Evolutionary conservation across 306 rosid genomes (phyloP), one percentile per base, ranked within the genome.

Genomic region (Gynostemma pentaphyllum): DNA sequence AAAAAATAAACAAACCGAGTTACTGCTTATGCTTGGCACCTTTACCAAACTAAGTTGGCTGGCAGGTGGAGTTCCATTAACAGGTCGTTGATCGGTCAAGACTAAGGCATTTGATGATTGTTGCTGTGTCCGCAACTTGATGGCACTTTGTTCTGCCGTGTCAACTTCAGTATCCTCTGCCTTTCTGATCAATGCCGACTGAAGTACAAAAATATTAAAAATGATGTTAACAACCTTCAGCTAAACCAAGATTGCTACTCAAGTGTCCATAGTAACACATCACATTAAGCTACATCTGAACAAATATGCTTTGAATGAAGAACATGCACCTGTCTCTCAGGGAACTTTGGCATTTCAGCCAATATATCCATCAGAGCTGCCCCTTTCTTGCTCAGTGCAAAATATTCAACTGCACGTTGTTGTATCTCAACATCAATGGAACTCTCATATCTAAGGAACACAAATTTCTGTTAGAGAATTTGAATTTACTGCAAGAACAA

Each of bases 291-390:
- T 60, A 34, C 66, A 60, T 60, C 21, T 72, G 64, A 71, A 57
- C 36, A 11, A 52, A 72, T 44, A 61, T 53, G n/a, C 66, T 13
- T 51, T 18, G 46, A 70, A 37, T 26, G 15, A 70, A 68, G 66
- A 51, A 70, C 57, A 75, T 39, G 34, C 75, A 92, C 98, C 96
- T 88, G 97, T 51, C 99, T 83, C 80, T 94, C 97, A 13, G 97
- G 99, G 76, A 94, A 94, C 80, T 94, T 94, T 45, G 99, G 99
- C 97, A 94, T 94, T 74, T 94, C 99, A 28, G 99, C 94, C 83
- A 94, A 77, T 69, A 94, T 82, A 75, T 94, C 89, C 84, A 80
- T 79, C 30, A 94, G 72, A 69, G 84, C 81, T 73, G 68, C 95
- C 68, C 99, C 97, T 85, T 87, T 94, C 79, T 89, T 81, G 76